Percentiles rank a stretch among this genome's conserved stretches.
phyloP scores from a whole-genome alignment of 2,329 filamentous ascomycete genomes.

The Fusarium floridanum region DNA sequence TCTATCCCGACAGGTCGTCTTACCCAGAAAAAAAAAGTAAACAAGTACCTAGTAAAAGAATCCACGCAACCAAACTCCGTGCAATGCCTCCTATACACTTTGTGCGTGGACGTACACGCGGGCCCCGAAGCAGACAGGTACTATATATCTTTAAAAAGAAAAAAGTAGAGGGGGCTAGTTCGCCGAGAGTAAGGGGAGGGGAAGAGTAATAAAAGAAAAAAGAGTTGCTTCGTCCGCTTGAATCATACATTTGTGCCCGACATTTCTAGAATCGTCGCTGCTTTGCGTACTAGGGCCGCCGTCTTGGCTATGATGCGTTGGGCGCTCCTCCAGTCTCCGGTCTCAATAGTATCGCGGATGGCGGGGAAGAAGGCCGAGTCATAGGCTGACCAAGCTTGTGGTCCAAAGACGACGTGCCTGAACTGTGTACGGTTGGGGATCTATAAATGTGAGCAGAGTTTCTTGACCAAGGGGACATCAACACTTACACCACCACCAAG shows the following conservation, averaged over 20 bases:
- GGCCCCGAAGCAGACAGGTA: constrained; percentile 24
- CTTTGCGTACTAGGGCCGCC: constrained; percentile 74
- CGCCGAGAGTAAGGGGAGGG: constrained; percentile 25
- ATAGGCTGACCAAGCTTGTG: constrained; percentile 75
- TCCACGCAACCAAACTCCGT: constrained; percentile 49
- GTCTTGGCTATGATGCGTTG: constrained; percentile 78
- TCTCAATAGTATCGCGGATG: constrained; percentile 84
- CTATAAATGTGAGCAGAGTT: constrained; percentile 56
- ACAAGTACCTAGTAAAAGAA: constrained; percentile 24
- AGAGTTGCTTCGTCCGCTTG: constrained; percentile 21
- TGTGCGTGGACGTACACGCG: constrained; percentile 36
- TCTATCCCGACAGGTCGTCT: constrained; percentile 31
- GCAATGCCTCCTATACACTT: constrained; percentile 51
- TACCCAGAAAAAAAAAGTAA: constrained; percentile 29
- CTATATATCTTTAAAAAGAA: constrained; percentile 40
- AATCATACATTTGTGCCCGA: constrained; percentile 37
- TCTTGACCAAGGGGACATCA: not conserved
- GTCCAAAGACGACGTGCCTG: constrained; percentile 92
- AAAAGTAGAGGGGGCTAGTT: constrained; percentile 27
- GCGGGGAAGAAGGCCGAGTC: constrained; percentile 68
- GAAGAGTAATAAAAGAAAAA: constrained; percentile 18
- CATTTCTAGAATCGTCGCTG: constrained; percentile 59
- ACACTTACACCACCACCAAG: constrained; percentile 78
- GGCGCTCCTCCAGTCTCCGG: constrained; percentile 76
- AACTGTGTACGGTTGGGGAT: constrained; percentile 91